Evolutionary conservation across 768 basidiomycete genomes (phyloP), one percentile per base, ranked within the genome.

Genomic region (Pleurotus ostreatus): DNA sequence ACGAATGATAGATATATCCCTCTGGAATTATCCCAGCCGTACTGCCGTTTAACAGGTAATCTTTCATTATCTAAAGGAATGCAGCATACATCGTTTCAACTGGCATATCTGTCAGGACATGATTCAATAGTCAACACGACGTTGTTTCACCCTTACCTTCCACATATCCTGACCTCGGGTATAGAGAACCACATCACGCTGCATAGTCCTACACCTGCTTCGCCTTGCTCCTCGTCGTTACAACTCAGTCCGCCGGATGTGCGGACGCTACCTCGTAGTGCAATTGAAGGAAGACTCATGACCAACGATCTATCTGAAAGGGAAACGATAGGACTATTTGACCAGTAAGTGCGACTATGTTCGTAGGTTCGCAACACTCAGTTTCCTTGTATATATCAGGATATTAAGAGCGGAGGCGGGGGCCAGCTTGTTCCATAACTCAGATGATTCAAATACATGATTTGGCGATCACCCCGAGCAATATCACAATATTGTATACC

Each of bases 111-210:
- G 37, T 55, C 54, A 84, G 88, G 89, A 3, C 89, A 92, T 65
- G 71, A 78, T 40, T 90, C 89, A 1, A 89, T 94, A 52, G 83
- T 92, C 45, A 94, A 93, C 64, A 80, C 83, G 0, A 74, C 81
- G 2, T 68, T 88, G 22, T 82, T 91, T 56, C 92, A 93, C 64
- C 91, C 92, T 1, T 74, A 79, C 18, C 74, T 86, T 41, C 78
- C 87, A 3, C 78, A 85, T 55, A 71, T 90, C 26, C 77, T 81
- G 37, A 89, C 89, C 3, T 75, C 85, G 3, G 92, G 91, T 2
- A 79, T 93, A 18, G 92, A 94, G 67, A 82, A 81, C 22, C 75
- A 82, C 58, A 76, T 91, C 22, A 62, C 84, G 16, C 68, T 92
- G 11, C 91, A 92, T 66, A 84, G 86, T 61, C 81, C 88, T 2